phyloP scores from a whole-genome alignment of 345 rosid species.

The Lagerstroemia speciosa region DNA sequence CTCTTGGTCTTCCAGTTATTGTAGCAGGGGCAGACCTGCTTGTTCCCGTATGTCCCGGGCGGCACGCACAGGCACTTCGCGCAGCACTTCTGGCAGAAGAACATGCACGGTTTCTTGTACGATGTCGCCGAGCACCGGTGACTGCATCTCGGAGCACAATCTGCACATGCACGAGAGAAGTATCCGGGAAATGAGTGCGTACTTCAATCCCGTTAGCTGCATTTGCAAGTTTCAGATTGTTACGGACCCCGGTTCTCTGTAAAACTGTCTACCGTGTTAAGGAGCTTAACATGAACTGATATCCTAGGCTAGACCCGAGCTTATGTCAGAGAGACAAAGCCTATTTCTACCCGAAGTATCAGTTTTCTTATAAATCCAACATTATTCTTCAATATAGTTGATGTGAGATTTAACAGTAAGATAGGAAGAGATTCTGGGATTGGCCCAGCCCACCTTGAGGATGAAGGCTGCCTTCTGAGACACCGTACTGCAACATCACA shows the following conservation, averaged over 20 bases:
- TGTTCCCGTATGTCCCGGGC: constrained; percentile 61
- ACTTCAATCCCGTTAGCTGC: neutral
- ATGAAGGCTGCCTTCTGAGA: constrained; percentile 25
- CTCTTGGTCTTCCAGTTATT: constrained; percentile 60
- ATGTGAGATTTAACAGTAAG: no score
- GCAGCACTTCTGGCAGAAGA: constrained; percentile 77
- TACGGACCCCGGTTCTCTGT: no score
- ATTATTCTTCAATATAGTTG: no score
- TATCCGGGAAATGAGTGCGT: neutral
- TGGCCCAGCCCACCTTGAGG: constrained; percentile 18
- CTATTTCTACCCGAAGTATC: no score
- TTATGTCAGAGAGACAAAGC: no score
- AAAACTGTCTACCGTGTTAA: no score
- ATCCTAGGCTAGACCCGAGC: no score
- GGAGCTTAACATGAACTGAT: no score
- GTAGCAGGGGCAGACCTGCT: constrained; percentile 66
- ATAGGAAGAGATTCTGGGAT: neutral
- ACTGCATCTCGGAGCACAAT: constrained; percentile 24
- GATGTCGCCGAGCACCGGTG: constrained; percentile 33
- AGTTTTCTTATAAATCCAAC: no score
- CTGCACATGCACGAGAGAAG: constrained; percentile 5
- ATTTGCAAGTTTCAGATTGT: neutral
- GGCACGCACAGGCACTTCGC: constrained; percentile 67
- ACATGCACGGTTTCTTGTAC: constrained; percentile 40
- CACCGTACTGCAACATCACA: constrained; percentile 17